Conservation (phyloP, 441 rosid species). For the Eruca vesicaria region DNA sequence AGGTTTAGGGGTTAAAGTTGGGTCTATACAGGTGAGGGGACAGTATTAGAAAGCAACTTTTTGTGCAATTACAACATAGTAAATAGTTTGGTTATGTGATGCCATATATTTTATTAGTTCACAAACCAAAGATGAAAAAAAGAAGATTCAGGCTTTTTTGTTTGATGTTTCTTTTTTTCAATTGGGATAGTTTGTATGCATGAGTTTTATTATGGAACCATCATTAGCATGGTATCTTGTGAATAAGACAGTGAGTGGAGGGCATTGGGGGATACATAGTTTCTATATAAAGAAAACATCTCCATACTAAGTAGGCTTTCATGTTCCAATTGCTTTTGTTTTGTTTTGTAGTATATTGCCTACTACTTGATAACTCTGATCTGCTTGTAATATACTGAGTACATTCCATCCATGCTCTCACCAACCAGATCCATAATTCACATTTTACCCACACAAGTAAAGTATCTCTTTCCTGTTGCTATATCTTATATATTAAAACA, state of each 20-base stretch:
- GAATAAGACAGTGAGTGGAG: conserved; percentile 14
- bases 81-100: conserved; percentile 35
- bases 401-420: neutral
- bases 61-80: conserved; percentile 32
- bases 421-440: neutral
- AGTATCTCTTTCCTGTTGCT: too few species aligned
- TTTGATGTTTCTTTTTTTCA: neutral
- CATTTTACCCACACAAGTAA: too few species aligned
- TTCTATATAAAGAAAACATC: neutral
- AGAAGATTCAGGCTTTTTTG: conserved; percentile 23
- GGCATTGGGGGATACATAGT: conserved; percentile 9
- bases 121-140: conserved; percentile 8
- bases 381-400: neutral
- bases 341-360: neutral
- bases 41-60: conserved; percentile 31
- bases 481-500: too few species aligned
- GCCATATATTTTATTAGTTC: conserved; percentile 15
- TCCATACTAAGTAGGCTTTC: neutral
- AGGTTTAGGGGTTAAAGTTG: conserved; percentile 21
- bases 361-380: neutral
- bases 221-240: conserved; percentile 19
- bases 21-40: conserved; percentile 28
- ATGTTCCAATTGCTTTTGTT: neutral
- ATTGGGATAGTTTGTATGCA: conserved; percentile 17
- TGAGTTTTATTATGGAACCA: conserved; percentile 23